Conservation (phyloP, 148 eudicot species). For the Pharnaceum exiguum region DNA sequence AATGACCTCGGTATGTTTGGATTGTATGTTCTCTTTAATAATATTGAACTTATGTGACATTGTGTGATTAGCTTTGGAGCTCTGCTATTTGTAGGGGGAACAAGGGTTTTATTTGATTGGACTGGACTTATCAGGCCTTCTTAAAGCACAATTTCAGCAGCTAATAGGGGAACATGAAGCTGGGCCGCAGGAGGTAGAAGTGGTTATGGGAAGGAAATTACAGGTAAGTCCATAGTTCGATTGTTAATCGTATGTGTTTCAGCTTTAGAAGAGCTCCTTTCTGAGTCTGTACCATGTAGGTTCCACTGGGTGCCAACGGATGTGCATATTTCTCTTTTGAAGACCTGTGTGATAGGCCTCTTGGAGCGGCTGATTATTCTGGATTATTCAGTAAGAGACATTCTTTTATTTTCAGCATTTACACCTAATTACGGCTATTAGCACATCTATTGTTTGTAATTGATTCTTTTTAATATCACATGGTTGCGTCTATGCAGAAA, state of each 20-base stretch:
- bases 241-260: neutral
- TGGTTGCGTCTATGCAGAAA: no score
- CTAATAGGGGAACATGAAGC: constrained; percentile 50
- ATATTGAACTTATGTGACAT: neutral
- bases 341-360: constrained; percentile 85
- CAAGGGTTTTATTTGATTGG: constrained; percentile 76
- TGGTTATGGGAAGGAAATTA: constrained; percentile 89
- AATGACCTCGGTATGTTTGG: constrained; percentile 63
- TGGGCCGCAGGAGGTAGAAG: constrained; percentile 71
- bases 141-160: constrained; percentile 53
- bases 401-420: neutral
- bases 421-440: neutral
- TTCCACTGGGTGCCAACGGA: constrained; percentile 81
- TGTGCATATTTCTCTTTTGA: constrained; percentile 85
- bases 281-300: constrained; percentile 25
- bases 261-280: neutral
- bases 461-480: no score
- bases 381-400: constrained; percentile 79
- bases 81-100: constrained; percentile 48
- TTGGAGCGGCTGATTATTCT: constrained; percentile 93
- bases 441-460: neutral
- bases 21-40: no score
- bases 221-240: constrained; percentile 33
- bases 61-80: no score
- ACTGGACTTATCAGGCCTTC: constrained; percentile 42